phyloP scores from a whole-genome alignment of 345 rosid species.

The Leavenworthia alabamica region DNA sequence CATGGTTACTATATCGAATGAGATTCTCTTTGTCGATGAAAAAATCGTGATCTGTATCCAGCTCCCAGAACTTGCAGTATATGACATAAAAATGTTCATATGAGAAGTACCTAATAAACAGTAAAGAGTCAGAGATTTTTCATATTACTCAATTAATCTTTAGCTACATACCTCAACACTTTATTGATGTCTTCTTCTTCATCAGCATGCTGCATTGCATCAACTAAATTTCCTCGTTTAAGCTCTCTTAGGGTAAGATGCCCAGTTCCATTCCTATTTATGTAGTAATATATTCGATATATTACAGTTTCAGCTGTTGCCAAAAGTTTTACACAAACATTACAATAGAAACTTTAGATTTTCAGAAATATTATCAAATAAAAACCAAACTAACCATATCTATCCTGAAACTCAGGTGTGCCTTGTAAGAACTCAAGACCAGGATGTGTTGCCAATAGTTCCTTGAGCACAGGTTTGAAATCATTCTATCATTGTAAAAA shows the following conservation, averaged over 20 bases:
- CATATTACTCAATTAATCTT: background rate
- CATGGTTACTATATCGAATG: constrained; percentile 93
- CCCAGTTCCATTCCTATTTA: constrained; percentile 87
- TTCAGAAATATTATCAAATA: background rate
- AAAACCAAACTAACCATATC: constrained; percentile 57
- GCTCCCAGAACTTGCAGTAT: constrained; percentile 99
- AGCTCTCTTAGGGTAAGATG: constrained; percentile 82
- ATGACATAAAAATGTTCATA: constrained; percentile 95
- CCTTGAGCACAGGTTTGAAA: constrained; percentile 82
- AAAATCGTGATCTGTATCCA: constrained; percentile 97
- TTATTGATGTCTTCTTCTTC: constrained; percentile 99
- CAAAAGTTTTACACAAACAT: constrained; percentile 18
- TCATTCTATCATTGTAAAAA: constrained; percentile 52
- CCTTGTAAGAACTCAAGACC: constrained; percentile 94
- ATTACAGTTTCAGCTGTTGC: constrained; percentile 96
- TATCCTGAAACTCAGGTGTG: constrained; percentile 98
- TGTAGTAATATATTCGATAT: constrained; percentile 90
- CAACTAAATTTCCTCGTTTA: constrained; percentile 81
- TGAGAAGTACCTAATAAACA: constrained; percentile 67
- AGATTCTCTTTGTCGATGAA: constrained; percentile 97
- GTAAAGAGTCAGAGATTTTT: background rate
- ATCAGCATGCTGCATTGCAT: constrained; percentile 88
- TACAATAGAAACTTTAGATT: background rate
- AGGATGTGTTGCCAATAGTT: constrained; percentile 88
- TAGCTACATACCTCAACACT: constrained; percentile 64